Evolutionary conservation across 208 protist genomes (phyloP).

Genomic region (Crithidia thermophila): DNA sequence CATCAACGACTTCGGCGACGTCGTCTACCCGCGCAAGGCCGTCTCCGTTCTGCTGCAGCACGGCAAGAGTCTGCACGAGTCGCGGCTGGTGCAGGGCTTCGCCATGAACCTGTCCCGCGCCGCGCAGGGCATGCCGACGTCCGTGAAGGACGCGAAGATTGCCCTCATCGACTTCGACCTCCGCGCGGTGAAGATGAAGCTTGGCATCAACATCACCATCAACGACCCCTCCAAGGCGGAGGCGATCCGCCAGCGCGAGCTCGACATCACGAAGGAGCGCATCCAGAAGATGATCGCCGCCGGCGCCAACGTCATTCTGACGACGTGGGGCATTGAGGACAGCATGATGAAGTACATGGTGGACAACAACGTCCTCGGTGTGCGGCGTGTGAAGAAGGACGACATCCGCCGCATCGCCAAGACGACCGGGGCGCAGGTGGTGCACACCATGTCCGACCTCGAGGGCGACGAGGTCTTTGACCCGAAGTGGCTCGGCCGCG

Average conservation of each 20-base stretch:
- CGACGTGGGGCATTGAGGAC: constrained; percentile 99
- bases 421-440: constrained; percentile 94
- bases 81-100: constrained; percentile 94
- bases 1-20: constrained; percentile 91
- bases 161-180: constrained; percentile 99
- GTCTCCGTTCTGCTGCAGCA: constrained; percentile 99
- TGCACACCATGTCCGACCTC: constrained; percentile 96
- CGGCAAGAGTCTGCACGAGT: constrained; percentile 95
- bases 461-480: constrained; percentile 98
- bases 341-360: constrained; percentile 99
- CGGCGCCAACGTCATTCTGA: constrained; percentile 99
- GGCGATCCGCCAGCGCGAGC: constrained; percentile 96
- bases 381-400: constrained; percentile 96
- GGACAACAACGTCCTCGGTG: constrained; percentile 96
- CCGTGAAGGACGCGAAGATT: constrained; percentile 97
- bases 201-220: constrained; percentile 98
- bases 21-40: constrained; percentile 98
- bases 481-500: constrained; percentile 91
- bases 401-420: constrained; percentile 98
- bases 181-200: constrained; percentile 95
- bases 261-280: constrained; percentile 97
- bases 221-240: constrained; percentile 98
- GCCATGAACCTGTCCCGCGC: constrained; percentile 97
- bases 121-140: constrained; percentile 98
- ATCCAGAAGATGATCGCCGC: constrained; percentile 98